Evolutionary conservation across 2,329 filamentous ascomycete species (phyloP).

Genomic region (Alternaria brassicicola): DNA sequence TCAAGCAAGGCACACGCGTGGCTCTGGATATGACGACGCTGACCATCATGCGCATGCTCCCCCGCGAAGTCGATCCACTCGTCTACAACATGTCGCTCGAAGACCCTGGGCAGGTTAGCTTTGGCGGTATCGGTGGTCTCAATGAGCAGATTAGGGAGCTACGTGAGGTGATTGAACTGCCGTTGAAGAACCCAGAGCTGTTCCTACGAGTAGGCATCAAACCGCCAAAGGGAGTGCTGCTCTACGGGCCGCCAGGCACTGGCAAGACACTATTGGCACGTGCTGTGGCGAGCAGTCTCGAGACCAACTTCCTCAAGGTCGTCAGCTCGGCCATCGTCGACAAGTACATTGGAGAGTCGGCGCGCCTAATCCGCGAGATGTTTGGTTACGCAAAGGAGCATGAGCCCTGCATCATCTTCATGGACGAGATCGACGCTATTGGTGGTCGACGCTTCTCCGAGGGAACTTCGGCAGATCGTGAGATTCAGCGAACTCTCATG

Average conservation of each 20-base stretch:
- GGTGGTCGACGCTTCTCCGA: slow-evolving; percentile 96
- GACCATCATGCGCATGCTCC: slow-evolving; percentile 99
- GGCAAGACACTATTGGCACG: slow-evolving; percentile 94
- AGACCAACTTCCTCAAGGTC: slow-evolving; percentile 98
- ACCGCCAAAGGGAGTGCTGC: slow-evolving; percentile 93
- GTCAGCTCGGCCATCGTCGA: slow-evolving; percentile 99
- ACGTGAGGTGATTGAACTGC: slow-evolving; percentile 95
- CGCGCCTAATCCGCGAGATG: slow-evolving; percentile 97
- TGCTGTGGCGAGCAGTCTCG: slow-evolving; percentile 92
- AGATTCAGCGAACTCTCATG: slow-evolving; percentile 98
- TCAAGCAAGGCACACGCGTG: slow-evolving; percentile 98
- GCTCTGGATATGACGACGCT: slow-evolving; percentile 99
- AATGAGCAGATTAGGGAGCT: slow-evolving; percentile 99
- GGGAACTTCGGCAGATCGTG: slow-evolving; percentile 94
- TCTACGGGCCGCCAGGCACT: slow-evolving; percentile 95
- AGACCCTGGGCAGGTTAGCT: slow-evolving; percentile 96
- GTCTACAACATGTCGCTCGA: slow-evolving; percentile 99
- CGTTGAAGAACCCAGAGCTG: slow-evolving; percentile 97
- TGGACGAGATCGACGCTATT: slow-evolving; percentile 99
- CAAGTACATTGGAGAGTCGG: slow-evolving; percentile 99
- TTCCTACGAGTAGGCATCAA: slow-evolving; percentile 98
- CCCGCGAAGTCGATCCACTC: slow-evolving; percentile 94
- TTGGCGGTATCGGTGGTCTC: slow-evolving; percentile 93
- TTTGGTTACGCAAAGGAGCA: slow-evolving; percentile 99
- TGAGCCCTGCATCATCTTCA: slow-evolving; percentile 99